These are phyloP conservation scores for Przewalskia tangutica DNA, from an alignment of 257 asterid genomes.

Conservation along the genomic window DNA sequence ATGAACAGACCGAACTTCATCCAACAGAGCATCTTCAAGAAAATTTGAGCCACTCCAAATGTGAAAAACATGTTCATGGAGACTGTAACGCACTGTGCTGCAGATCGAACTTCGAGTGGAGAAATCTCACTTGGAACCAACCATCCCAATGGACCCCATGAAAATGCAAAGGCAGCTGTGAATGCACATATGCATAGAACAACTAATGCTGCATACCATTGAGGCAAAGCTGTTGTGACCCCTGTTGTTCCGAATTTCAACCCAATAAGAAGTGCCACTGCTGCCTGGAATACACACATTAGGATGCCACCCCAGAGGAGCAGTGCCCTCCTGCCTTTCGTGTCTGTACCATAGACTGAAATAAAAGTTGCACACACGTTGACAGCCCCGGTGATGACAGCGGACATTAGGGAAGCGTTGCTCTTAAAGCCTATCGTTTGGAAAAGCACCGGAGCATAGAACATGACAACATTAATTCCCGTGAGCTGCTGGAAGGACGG, in stretches of 20 bases:
- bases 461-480: constrained; percentile 19
- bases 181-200: constrained; percentile 13
- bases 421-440: constrained; percentile 8
- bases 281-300: constrained; percentile 19
- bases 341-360: neutral
- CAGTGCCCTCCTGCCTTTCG: neutral
- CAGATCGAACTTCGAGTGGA: constrained; percentile 16
- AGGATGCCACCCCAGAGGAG: constrained; percentile 21
- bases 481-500: constrained; percentile 16
- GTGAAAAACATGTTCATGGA: constrained; percentile 24
- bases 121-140: constrained; percentile 24
- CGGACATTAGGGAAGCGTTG: constrained; percentile 6
- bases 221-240: neutral
- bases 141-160: constrained; percentile 34
- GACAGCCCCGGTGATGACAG: constrained; percentile 9
- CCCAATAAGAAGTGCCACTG: constrained; percentile 11
- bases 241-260: constrained; percentile 12
- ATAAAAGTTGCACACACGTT: constrained; percentile 11
- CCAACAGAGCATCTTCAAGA: constrained; percentile 10
- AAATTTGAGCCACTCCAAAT: constrained; percentile 12
- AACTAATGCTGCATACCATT: neutral
- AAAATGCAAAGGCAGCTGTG: constrained; percentile 25
- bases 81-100: neutral
- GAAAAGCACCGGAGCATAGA: constrained; percentile 19
- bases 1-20: constrained; percentile 20